Base-by-base conservation (phyloP, 257 asterid genomes). In the Rehmannia glutinosa region DNA sequence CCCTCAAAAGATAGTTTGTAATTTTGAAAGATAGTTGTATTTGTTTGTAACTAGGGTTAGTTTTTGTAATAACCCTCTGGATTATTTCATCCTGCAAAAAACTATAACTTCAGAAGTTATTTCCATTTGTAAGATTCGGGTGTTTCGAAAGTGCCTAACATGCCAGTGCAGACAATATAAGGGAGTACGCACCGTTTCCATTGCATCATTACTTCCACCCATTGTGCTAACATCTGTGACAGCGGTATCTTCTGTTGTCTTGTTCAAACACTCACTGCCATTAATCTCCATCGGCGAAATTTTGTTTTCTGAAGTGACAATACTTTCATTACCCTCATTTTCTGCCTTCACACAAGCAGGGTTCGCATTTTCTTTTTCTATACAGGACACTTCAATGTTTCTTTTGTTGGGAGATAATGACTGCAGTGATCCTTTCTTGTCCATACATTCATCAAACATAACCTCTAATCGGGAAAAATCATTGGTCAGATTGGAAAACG, bases 391-490 rank as follows among this genome's bases (percentile, higher is more conserved):
- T 63, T 42, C 82, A 52, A 52, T 20, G 27, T 62, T 73, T 45
- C 65, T 61, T 25, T 62, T 53, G 63, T 60, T 78, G 66, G 78
- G 76, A 47, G 78, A 61, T 47, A 56, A 69, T 62, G 82, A 78
- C 23, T 55, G 42, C 65, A 19, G 13, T 8, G 60, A 20, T 54
- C 66, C 83, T 41, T 74, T 79, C 60, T 82, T 77, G 70, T 75
- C 82, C 23, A 69, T 66, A 66, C 79, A 69, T 59, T 78, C 89
- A 43, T 78, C 86, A 75, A 92, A 75, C 85, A 87, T 84, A 72
- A 78, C 84, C 41, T 87, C 98, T 20, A 89, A 69, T 70, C 84
- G 80, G 47, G 95, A 77, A 61, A 82, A 80, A 17, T 84, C 84
- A 69, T 47, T 86, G 52, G 80, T 38, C 81, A 73, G 72, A 73